Evolutionary conservation across 306 rosid species (phyloP).

Genomic region (Vigna trinervia): DNA sequence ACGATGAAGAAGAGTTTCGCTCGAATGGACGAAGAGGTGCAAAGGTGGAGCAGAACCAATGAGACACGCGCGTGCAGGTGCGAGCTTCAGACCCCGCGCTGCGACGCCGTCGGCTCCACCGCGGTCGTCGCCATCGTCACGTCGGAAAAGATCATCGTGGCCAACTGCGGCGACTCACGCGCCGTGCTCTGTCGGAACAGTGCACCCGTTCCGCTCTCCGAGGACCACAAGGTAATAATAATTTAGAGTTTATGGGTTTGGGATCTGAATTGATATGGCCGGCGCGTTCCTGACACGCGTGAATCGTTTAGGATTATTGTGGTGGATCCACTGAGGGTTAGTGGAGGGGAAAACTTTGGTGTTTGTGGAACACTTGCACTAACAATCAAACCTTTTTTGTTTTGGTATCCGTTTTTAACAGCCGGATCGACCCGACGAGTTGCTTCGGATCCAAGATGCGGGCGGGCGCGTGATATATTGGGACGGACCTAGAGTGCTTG

Average conservation of each 20-base stretch:
- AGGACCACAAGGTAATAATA: conserved; percentile 74
- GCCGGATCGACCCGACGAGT: conserved; percentile 89
- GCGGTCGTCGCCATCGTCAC: conserved; percentile 71
- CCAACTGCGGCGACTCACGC: conserved; percentile 90
- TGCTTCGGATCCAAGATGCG: conserved; percentile 64
- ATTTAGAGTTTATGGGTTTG: neutral
- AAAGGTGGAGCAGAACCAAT: conserved; percentile 38
- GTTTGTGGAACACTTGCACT: neutral
- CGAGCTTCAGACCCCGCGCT: conserved; percentile 71
- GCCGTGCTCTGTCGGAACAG: conserved; percentile 77
- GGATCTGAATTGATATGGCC: neutral
- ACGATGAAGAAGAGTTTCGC: conserved; percentile 51
- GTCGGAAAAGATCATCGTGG: conserved; percentile 67
- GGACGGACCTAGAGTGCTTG: conserved; percentile 87
- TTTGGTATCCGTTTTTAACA: conserved; percentile 26
- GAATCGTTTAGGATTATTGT: neutral
- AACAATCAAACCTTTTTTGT: neutral
- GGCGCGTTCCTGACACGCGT: conserved; percentile 7
- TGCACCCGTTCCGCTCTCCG: conserved; percentile 66
- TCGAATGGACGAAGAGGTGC: conserved; percentile 53
- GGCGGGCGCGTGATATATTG: conserved; percentile 92
- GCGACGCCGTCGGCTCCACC: conserved; percentile 89
- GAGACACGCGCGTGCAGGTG: conserved; percentile 45
- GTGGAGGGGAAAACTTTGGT: neutral
- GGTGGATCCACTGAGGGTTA: neutral